Percentiles rank a stretch among this genome's conserved stretches.
phyloP scores from a whole-genome alignment of 2,329 filamentous ascomycete species.

The Beauveria sp. region DNA sequence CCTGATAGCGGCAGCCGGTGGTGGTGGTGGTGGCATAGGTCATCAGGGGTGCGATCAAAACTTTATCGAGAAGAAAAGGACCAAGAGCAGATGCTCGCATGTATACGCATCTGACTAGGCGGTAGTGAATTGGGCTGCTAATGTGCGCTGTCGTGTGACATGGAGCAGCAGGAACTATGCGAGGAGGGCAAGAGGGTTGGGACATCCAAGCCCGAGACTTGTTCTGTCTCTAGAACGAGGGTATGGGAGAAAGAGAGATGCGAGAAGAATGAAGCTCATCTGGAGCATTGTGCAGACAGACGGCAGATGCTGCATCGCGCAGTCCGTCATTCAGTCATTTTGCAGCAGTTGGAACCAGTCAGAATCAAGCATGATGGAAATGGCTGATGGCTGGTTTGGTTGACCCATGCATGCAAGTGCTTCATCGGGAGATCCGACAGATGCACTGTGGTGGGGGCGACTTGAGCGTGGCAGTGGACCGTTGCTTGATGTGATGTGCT shows the following conservation, averaged over 20 bases:
- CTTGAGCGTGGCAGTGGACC: background rate
- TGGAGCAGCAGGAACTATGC: background rate
- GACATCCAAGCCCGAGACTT: background rate
- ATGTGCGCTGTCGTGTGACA: background rate
- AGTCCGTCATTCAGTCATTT: background rate
- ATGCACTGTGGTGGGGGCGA: background rate
- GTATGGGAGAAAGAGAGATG: background rate
- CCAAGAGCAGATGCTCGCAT: background rate
- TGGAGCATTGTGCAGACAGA: background rate
- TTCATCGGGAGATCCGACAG: constrained; percentile 7
- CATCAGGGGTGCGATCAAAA: background rate
- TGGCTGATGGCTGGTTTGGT: background rate
- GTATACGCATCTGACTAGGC: background rate
- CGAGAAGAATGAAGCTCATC: background rate
- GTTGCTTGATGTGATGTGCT: background rate
- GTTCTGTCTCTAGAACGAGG: background rate
- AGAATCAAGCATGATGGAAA: background rate
- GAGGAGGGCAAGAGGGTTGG: background rate
- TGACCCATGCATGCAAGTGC: constrained; percentile 2
- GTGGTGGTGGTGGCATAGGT: background rate
- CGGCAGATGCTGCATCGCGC: background rate
- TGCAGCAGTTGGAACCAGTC: background rate
- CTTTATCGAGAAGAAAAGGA: background rate
- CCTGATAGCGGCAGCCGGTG: background rate
- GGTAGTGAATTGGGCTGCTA: background rate